Base-by-base conservation (phyloP, 202 grass and related monocot genomes). In the Bolboschoenoplectus hybrid region DNA sequence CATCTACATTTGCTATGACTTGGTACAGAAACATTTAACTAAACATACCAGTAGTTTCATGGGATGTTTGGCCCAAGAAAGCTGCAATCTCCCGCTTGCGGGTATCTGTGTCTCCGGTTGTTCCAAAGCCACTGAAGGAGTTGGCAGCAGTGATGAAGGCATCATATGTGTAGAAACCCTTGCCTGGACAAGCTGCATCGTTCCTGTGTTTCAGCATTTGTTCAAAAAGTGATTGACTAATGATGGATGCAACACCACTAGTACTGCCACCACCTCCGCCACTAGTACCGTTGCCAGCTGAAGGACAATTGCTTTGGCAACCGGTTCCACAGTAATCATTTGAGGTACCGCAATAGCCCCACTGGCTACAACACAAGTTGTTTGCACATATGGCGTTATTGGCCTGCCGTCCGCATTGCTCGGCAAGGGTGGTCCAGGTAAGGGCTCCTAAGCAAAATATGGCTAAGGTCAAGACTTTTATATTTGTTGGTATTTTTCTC, bases 61-160 rank as follows among this genome's bases (percentile, higher is more conserved):
- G 94, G 0, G 94, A 96, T 78, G 91, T 91, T 38, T 97, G 94
- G 2, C 88, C 89, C 9, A 97, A 34, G 90, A 94, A 97, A 46
- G 92, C 90, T 4, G 94, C 92, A 39, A 94, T 1, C 86, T 97
- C 94, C 19, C 94, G 87, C 87, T 75, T 97, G 43, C 88, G 92
- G 14, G 81, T 88, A 53, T 10, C 49, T 0, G 1, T 1, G 16
- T 40, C 36, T 26, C 91, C 89, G 0, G 83, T 85, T 0, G 86
- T 86, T 71, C 73, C 91, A 63, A 95, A 95, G 55, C 53, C 62
- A 2, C 1, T 0, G 63, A 88, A 89, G 0, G 89, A 34, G 35
- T 14, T 8, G 0, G 89, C 89, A 11, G 87, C 93, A 14, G 86
- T 50, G 12, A 93, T 1, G 84, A 95, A 95, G 11, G 83, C 83